Evolutionary conservation across 2,329 filamentous ascomycete species (phyloP).

Genomic region (Domatiomyces catenatus): DNA sequence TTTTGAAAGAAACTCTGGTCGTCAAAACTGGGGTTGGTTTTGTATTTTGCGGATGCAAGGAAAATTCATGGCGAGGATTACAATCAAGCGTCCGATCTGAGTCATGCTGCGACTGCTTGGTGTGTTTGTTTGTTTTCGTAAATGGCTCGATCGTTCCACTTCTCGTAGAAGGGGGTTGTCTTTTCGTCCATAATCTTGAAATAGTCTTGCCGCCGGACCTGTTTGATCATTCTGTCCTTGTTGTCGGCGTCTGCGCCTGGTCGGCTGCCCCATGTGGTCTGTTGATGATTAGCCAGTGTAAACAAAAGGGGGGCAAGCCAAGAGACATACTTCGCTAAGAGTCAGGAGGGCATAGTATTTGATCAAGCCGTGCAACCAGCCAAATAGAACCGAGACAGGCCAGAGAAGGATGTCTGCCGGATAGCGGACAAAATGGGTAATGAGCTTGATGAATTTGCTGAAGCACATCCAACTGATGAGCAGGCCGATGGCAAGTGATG

Average conservation of each 20-base stretch:
- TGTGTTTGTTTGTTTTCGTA: neutral
- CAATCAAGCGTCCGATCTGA: neutral
- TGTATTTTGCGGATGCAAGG: neutral
- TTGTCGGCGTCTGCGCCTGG: slow-evolving; percentile 81
- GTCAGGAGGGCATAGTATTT: slow-evolving; percentile 79
- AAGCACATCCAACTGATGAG: slow-evolving; percentile 66
- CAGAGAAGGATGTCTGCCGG: slow-evolving; percentile 66
- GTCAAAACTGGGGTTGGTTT: neutral
- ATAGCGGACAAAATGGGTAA: slow-evolving; percentile 72
- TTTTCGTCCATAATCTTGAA: slow-evolving; percentile 1
- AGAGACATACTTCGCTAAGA: slow-evolving; percentile 56
- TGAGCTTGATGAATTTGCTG: slow-evolving; percentile 80
- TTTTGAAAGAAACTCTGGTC: neutral
- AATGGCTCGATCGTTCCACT: neutral
- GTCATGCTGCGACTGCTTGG: neutral
- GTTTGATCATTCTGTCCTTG: slow-evolving; percentile 45
- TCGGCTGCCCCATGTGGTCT: slow-evolving; percentile 94
- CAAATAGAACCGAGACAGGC: slow-evolving; percentile 76
- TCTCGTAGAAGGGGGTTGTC: neutral
- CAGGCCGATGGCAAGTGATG: slow-evolving; percentile 42
- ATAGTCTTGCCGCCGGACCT: slow-evolving; percentile 6
- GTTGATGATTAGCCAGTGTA: slow-evolving; percentile 16
- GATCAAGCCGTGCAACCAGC: slow-evolving; percentile 83
- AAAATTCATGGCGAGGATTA: neutral
- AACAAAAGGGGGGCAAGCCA: neutral